Percentiles rank a stretch among this genome's conserved stretches.
Conservation (phyloP, 495 filamentous ascomycete genomes). For the Saxispiralis lemnorum region DNA sequence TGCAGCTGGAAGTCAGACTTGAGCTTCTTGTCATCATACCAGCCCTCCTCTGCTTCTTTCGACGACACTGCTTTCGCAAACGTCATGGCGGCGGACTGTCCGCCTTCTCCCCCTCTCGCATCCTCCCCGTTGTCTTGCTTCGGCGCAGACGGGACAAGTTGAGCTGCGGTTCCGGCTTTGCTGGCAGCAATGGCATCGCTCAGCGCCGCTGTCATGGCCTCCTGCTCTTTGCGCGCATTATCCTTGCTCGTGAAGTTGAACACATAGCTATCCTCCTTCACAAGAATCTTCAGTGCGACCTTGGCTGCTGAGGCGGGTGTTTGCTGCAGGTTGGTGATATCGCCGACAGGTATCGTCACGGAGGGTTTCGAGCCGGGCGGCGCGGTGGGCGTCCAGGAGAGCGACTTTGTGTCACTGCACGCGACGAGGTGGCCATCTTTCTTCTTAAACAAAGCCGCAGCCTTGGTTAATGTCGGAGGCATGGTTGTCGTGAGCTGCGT, state of each 20-base stretch:
- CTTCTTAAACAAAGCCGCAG: slow-evolving; percentile 74
- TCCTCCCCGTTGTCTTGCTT: slow-evolving; percentile 16
- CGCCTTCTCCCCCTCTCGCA: slow-evolving; percentile 24
- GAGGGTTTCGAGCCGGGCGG: slow-evolving; percentile 35
- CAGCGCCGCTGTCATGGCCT: slow-evolving; percentile 63
- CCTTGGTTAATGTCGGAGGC: slow-evolving; percentile 7
- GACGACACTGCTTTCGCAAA: slow-evolving; percentile 37
- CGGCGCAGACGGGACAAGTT: slow-evolving; percentile 12
- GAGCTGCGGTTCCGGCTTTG: slow-evolving; percentile 37
- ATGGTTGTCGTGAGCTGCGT: slow-evolving; percentile 3
- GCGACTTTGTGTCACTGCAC: slow-evolving; percentile 44
- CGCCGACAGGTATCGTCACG: slow-evolving; percentile 50
- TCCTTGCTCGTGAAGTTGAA: slow-evolving; percentile 71
- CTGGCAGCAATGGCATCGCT: slow-evolving; percentile 52
- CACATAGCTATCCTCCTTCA: slow-evolving; percentile 53
- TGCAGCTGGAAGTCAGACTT: slow-evolving; percentile 62
- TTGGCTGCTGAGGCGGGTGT: slow-evolving; percentile 67
- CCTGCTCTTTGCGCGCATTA: slow-evolving; percentile 63
- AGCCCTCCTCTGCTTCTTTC: slow-evolving; percentile 30
- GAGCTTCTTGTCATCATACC: slow-evolving; percentile 62
- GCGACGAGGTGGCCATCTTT: slow-evolving; percentile 75
- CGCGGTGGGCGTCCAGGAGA: slow-evolving; percentile 63
- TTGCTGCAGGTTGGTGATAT: slow-evolving; percentile 84
- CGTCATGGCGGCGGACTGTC: slow-evolving; percentile 36
- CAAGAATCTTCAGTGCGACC: slow-evolving; percentile 79